Conservation (phyloP, 1,139 yeast genomes). For the Petasospora fabianii region DNA sequence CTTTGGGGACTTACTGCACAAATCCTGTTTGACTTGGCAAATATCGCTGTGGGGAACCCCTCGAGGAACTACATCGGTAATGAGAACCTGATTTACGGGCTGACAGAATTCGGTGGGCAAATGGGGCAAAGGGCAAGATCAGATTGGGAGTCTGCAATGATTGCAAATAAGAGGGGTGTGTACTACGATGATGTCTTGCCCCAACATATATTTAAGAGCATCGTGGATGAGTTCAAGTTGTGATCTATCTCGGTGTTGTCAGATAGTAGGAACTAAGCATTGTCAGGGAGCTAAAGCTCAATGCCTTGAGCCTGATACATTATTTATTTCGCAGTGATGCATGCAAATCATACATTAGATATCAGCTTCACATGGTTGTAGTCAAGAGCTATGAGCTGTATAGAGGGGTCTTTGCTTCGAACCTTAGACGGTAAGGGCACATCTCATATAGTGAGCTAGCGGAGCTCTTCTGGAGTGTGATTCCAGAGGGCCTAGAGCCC, state of each 20-base stretch:
- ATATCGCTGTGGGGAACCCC: slow-evolving; percentile 36
- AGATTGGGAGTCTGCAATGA: slow-evolving; percentile 41
- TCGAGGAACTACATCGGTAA: slow-evolving; percentile 44
- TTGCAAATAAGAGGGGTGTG: slow-evolving; percentile 34
- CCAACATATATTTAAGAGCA: slow-evolving; percentile 18
- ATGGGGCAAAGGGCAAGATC: slow-evolving; percentile 35
- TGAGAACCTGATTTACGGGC: slow-evolving; percentile 59
- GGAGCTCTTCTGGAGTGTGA: too few relatives aligned
- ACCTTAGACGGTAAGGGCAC: too few relatives aligned
- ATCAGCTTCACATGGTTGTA: too few relatives aligned
- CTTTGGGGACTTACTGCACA: slow-evolving; percentile 94
- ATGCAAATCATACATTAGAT: too few relatives aligned
- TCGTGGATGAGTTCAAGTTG: slow-evolving; percentile 20
- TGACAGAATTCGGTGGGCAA: slow-evolving; percentile 50
- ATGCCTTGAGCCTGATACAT: too few relatives aligned
- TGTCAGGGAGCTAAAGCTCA: too few relatives aligned
- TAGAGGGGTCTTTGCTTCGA: too few relatives aligned
- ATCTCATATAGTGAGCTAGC: too few relatives aligned
- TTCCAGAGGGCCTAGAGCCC: too few relatives aligned
- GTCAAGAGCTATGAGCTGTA: too few relatives aligned
- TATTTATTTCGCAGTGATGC: too few relatives aligned
- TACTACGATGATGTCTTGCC: slow-evolving; percentile 49
- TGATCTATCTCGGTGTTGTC: slow-evolving; percentile 1
- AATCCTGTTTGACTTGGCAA: slow-evolving; percentile 73
- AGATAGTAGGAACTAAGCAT: too few relatives aligned